Evolutionary conservation across 148 eudicot genomes (phyloP).

Genomic region (Silene uniflora): DNA sequence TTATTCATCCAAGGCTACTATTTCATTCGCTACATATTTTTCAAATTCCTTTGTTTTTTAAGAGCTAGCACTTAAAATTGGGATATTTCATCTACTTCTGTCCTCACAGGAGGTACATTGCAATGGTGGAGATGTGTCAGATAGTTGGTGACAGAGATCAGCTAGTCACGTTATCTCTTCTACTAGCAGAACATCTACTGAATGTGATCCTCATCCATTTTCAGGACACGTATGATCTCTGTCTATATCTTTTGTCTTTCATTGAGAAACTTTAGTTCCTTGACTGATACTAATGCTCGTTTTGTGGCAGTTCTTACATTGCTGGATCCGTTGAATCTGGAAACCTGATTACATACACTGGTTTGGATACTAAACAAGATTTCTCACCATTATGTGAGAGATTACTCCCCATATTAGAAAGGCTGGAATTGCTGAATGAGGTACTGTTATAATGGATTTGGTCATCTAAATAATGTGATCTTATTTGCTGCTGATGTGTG

Average conservation of each 20-base stretch:
- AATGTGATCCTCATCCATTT: constrained; percentile 85
- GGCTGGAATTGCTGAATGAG: constrained; percentile 81
- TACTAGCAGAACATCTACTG: constrained; percentile 74
- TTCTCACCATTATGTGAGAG: constrained; percentile 48
- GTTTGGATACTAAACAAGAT: constrained; percentile 39
- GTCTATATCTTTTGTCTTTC: not conserved
- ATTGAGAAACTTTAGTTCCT: not conserved
- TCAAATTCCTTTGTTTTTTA: not conserved
- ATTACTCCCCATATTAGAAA: constrained; percentile 68
- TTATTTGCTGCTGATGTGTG: not conserved
- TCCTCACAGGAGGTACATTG: constrained; percentile 66
- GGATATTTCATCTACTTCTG: not conserved
- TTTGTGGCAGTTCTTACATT: constrained; percentile 36
- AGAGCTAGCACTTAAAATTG: not conserved
- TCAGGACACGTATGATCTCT: constrained; percentile 59
- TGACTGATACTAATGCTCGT: constrained; percentile 2
- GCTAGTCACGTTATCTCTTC: constrained; percentile 64
- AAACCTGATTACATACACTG: constrained; percentile 39
- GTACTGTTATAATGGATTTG: constrained; percentile 28
- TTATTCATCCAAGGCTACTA: not conserved
- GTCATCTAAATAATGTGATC: not conserved
- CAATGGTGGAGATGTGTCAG: constrained; percentile 91
- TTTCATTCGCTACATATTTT: not conserved
- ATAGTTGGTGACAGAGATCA: constrained; percentile 79
- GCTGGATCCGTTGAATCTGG: constrained; percentile 31